These are phyloP conservation scores for Nicotiana obtusifolia DNA, from an alignment of 257 asterid genomes.

Conservation along the genomic window DNA sequence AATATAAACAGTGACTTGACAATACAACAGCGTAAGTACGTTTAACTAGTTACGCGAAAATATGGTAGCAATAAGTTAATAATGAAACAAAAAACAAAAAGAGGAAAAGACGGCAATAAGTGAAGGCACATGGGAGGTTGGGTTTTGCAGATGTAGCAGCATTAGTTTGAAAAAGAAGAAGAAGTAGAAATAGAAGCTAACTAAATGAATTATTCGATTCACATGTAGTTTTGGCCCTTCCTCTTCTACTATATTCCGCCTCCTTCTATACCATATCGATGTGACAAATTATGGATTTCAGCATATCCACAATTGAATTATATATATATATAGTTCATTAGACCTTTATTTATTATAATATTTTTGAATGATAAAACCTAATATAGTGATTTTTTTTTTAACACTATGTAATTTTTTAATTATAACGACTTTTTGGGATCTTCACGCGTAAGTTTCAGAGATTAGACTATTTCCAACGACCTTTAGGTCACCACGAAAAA, in stretches of 20 bases:
- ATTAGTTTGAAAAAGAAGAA: constrained; percentile 2
- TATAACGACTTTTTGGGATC: no score
- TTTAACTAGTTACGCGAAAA: background rate
- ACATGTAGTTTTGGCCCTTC: constrained; percentile 18
- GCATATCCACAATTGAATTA: background rate
- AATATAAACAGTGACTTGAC: background rate
- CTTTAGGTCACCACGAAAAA: background rate
- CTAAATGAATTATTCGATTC: constrained; percentile 14
- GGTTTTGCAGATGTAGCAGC: constrained; percentile 15
- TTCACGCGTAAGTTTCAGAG: background rate
- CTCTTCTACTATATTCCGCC: constrained; percentile 2
- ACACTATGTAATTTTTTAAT: no score
- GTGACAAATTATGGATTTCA: background rate
- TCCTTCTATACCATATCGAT: background rate
- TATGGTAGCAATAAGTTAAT: background rate
- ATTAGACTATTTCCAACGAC: background rate
- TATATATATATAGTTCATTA: background rate
- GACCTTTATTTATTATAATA: background rate
- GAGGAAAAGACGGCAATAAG: constrained; percentile 13
- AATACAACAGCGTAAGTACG: background rate
- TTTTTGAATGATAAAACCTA: no score
- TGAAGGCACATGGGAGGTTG: constrained; percentile 24
- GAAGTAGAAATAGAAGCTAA: background rate
- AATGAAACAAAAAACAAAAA: background rate
- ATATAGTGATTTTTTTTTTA: no score